Evolutionary conservation across 1,284 basidiomycete genomes (phyloP).

Genomic region (Boletellus deceptivus): DNA sequence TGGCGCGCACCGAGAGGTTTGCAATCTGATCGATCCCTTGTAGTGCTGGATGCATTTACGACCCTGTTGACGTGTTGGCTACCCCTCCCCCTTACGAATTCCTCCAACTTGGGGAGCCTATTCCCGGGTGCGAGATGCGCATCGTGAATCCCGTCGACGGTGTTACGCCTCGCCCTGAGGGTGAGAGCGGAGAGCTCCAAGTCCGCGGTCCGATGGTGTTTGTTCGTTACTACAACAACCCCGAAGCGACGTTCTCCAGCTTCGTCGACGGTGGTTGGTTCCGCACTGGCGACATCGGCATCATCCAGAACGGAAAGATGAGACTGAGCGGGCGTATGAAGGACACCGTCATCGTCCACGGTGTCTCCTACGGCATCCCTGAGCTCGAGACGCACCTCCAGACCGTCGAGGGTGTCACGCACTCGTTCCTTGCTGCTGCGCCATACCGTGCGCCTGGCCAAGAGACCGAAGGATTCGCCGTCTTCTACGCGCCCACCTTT

Average conservation of each 20-base stretch:
- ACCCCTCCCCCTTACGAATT: slow-evolving; percentile 26
- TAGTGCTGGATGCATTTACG: slow-evolving; percentile 41
- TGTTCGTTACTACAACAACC: slow-evolving; percentile 41
- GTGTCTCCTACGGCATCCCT: slow-evolving; percentile 42
- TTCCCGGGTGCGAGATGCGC: slow-evolving; percentile 31
- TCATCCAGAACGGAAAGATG: slow-evolving; percentile 38
- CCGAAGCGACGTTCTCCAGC: slow-evolving; percentile 36
- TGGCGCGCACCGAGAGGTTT: too few species aligned
- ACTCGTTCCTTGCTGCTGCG: slow-evolving; percentile 39
- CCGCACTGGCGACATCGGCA: slow-evolving; percentile 42
- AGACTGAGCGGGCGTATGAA: slow-evolving; percentile 44
- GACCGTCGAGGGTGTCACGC: slow-evolving; percentile 37
- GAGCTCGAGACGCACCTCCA: slow-evolving; percentile 44
- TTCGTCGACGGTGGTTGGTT: slow-evolving; percentile 45
- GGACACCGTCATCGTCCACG: slow-evolving; percentile 46
- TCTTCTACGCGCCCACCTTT: slow-evolving; percentile 33
- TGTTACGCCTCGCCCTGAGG: slow-evolving; percentile 21
- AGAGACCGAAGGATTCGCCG: slow-evolving; percentile 32
- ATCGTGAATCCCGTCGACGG: slow-evolving; percentile 35
- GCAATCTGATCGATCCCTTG: not conserved
- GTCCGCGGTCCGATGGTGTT: slow-evolving; percentile 41
- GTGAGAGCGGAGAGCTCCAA: slow-evolving; percentile 39
- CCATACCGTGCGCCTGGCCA: slow-evolving; percentile 34
- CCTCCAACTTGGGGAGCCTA: slow-evolving; percentile 31
- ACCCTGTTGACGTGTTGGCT: slow-evolving; percentile 20